Evolutionary conservation across 352 stramenopile genomes (phyloP), one percentile per base, ranked within the genome.

Genomic region (Phytophthora brassicae): DNA sequence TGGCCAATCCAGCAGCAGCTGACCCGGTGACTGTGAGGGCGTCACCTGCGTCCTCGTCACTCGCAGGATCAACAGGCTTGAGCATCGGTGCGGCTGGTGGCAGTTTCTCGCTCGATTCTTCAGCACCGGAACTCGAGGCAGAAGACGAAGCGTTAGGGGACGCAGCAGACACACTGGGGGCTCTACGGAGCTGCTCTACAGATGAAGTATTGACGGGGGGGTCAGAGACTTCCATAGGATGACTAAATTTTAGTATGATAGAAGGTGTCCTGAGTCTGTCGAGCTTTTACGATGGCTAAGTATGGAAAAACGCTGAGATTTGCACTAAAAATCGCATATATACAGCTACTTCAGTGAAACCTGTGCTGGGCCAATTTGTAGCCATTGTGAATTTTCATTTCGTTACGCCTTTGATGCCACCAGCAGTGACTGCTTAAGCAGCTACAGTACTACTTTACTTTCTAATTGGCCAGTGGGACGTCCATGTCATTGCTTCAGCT

Each of bases 41-140:
- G 46, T 70, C 66, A 11, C 51, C 61, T 6, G 24, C 65, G 55
- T 73, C 65, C 22, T 69, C 65, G 19, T 73, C 65, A 20, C 54
- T 69, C 29, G 54, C 54, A 0, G 65, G 61, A 42, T 74, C 66
- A 46, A 64, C 24, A 11, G 66, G 60, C 42, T 64, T 70, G 2
- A 62, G 14, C 26, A 68, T 22, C 6, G 56, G 56, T 29, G 56
- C 56, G 5, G 51, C 29, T 5, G 60, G 61, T 23, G 56, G 56
- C 51, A 62, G 17, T 47, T 70, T 74, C 36, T 74, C 60, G 26
- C 26, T 49, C 29, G 33, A 20, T 35, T 75, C 70, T 49, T 79
- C 70, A 9, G 56, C 62, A 6, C 17, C 64, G 8, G 64, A 79
- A 39, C 67, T 76, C 23, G 71, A 79, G 31, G 71, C 68, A 8